These are phyloP conservation scores for Panaeolus cyanescens DNA, from an alignment of 768 basidiomycete genomes.

Conservation along the genomic window DNA sequence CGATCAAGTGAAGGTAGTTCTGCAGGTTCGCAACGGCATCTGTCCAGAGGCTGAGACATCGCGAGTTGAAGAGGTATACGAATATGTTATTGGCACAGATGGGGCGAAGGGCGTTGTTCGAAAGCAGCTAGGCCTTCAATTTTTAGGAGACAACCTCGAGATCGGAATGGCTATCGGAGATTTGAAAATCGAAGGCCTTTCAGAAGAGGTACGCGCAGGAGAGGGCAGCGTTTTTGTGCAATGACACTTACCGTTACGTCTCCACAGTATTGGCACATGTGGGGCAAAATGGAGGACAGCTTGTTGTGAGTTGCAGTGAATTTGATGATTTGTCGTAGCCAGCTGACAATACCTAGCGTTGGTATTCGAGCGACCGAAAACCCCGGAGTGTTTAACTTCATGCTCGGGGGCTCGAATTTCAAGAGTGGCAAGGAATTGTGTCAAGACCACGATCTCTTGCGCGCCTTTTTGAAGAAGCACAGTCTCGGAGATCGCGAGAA, in stretches of 20 bases:
- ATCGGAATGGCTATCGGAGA: constrained; percentile 40
- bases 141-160: constrained; percentile 39
- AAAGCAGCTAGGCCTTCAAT: constrained; percentile 37
- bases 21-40: constrained; percentile 24
- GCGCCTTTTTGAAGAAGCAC: constrained; percentile 17
- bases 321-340: too few relatives aligned
- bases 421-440: constrained; percentile 3
- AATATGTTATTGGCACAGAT: constrained; percentile 46
- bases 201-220: constrained; percentile 24
- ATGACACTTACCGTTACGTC: neutral
- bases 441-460: neutral
- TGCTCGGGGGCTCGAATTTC: constrained; percentile 14
- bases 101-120: constrained; percentile 43
- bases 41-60: constrained; percentile 10
- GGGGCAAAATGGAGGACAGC: constrained; percentile 35
- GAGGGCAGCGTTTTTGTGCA: constrained; percentile 8
- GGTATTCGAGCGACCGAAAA: constrained; percentile 16
- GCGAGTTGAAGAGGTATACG: constrained; percentile 27
- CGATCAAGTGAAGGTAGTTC: constrained; percentile 35
- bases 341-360: constrained; percentile 4
- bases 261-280: constrained; percentile 42
- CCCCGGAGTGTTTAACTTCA: constrained; percentile 14
- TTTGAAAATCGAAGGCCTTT: constrained; percentile 39
- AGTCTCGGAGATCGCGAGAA: constrained; percentile 18
- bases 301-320: constrained; percentile 22